Evolutionary conservation across 108 stramenopile species (phyloP).

Genomic region (Stephanodiscus minutulus): DNA sequence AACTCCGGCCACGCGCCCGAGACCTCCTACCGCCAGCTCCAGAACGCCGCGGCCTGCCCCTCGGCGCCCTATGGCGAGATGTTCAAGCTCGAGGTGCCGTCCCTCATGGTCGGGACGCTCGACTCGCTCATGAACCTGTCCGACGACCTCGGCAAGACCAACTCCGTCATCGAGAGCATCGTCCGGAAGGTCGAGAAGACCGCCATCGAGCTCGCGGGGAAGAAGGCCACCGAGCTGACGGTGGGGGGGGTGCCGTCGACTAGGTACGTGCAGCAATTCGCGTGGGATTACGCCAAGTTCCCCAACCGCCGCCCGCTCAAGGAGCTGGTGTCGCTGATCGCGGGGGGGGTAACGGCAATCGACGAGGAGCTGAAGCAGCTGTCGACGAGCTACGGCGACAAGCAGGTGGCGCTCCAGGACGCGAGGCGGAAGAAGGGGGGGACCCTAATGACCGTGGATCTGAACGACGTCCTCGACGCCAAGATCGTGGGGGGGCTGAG

Average conservation of each 20-base stretch:
- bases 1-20: constrained; percentile 85
- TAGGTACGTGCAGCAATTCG: constrained; percentile 90
- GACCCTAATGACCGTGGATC: constrained; percentile 77
- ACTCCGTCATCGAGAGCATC: constrained; percentile 78
- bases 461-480: constrained; percentile 86
- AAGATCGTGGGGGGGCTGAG: constrained; percentile 71
- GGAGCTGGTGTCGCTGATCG: constrained; percentile 82
- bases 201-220: constrained; percentile 68
- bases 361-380: constrained; percentile 93
- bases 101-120: constrained; percentile 90
- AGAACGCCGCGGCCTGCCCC: constrained; percentile 87
- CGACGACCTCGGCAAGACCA: constrained; percentile 88
- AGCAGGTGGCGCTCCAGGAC: constrained; percentile 70
- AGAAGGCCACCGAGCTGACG: constrained; percentile 65
- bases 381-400: constrained; percentile 82
- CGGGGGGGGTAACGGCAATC: constrained; percentile 75
- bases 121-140: constrained; percentile 88
- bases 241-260: constrained; percentile 85
- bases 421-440: constrained; percentile 80
- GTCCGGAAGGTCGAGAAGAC: constrained; percentile 92
- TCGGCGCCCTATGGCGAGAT: constrained; percentile 85
- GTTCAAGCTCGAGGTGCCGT: constrained; percentile 95
- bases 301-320: constrained; percentile 88
- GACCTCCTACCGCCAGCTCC: constrained; percentile 87
- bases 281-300: constrained; percentile 95